phyloP scores from a whole-genome alignment of 176 grass and related monocot species.

The Oryza officinalis region DNA sequence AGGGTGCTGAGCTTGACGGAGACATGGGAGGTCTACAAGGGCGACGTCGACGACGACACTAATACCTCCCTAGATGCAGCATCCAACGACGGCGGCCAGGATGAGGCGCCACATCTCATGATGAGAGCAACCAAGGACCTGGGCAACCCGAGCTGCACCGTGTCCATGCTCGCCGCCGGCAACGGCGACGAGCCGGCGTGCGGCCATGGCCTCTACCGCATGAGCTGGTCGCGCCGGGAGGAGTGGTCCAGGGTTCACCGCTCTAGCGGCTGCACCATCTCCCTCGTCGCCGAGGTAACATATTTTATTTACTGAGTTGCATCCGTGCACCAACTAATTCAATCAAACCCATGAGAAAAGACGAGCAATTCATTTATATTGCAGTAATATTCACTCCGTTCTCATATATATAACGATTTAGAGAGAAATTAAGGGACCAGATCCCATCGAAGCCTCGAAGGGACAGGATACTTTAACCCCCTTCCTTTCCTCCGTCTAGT shows the following conservation, averaged over 20 bases:
- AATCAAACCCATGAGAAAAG: too few relatives aligned
- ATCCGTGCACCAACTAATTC: too few relatives aligned
- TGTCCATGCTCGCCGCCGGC: conserved; percentile 15
- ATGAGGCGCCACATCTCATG: background rate
- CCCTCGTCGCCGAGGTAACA: conserved; percentile 51
- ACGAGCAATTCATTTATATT: too few relatives aligned
- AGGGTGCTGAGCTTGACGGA: conserved; percentile 60
- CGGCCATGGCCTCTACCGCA: conserved; percentile 1
- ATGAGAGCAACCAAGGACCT: conserved; percentile 54
- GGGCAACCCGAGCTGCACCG: conserved; percentile 44
- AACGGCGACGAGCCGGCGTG: background rate
- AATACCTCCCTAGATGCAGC: background rate
- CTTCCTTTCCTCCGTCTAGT: too few relatives aligned
- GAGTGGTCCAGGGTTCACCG: conserved; percentile 37
- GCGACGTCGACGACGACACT: conserved; percentile 34
- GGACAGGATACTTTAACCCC: too few relatives aligned
- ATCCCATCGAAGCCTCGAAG: too few relatives aligned
- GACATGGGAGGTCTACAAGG: conserved; percentile 60
- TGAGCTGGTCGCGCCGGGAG: conserved; percentile 51
- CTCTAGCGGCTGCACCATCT: background rate
- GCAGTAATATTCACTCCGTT: too few relatives aligned
- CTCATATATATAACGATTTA: too few relatives aligned
- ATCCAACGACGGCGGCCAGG: background rate
- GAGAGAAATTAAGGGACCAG: too few relatives aligned
- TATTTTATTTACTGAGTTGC: too few relatives aligned